Base-by-base conservation (phyloP, 202 grass and related monocot genomes). In the Dendrocalamus latiflorus region DNA sequence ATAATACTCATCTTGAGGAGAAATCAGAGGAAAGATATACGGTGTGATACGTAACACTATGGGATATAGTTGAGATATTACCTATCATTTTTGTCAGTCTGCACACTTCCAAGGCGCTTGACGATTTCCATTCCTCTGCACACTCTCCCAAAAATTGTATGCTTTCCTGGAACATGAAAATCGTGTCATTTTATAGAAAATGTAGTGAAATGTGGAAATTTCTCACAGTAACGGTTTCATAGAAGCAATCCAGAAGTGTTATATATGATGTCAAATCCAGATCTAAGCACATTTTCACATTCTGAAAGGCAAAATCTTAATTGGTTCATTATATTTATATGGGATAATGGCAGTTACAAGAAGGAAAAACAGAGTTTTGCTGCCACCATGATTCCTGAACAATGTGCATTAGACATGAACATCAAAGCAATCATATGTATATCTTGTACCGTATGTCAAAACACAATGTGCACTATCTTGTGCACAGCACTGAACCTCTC, bases 71-170 rank as follows among this genome's bases (percentile, higher is more conserved):
- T 57, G 6, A 15, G 28, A 61, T 60, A 42, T 33, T 85, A 95
- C 93, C 91, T 88, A 43, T 98, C 93, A 64, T 87, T 95, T 84
- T 98, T 98, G 78, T 98, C 91, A 53, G 96, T 93, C 87, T 98
- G 96, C 76, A 98, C 83, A 79, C 96, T 98, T 74, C 93, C 93
- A 81, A 98, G 96, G 64, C 93, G 87, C 81, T 98, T 98, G 53
- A 95, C 74, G 60, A 98, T 93, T 71, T 95, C 93, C 81, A 98
- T 95, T 80, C 91, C 93, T 64, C 70, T 90, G 86, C 89, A 93
- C 36, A 98, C 85, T 88, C 96, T 95, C 44, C 93, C 93, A 68
- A 98, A 98, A 63, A 98, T 95, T 65, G 93, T 98, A 90, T 98
- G 96, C 82, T 98, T 98, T 76, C 93, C 96, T 98, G 83, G 65